Percentiles rank a stretch among this genome's conserved stretches.
These are phyloP conservation scores for Podila epigama DNA, from an alignment of 192 early-diverging fungal genomes.

Conservation along the genomic window DNA sequence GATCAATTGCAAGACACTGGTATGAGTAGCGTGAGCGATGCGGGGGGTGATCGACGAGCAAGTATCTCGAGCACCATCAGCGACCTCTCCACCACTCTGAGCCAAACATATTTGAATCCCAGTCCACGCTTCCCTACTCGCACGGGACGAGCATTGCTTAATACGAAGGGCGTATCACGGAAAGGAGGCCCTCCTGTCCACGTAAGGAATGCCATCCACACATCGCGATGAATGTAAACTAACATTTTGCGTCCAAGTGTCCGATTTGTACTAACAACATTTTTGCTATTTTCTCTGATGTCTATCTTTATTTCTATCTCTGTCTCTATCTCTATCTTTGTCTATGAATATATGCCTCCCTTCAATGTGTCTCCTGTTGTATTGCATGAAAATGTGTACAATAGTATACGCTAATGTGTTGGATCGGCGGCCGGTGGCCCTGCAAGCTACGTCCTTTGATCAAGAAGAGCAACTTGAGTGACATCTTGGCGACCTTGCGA, in stretches of 20 bases:
- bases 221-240: not conserved
- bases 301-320: not conserved
- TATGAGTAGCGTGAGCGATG: slow-evolving; percentile 14
- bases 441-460: slow-evolving; percentile 13
- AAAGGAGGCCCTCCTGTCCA: slow-evolving; percentile 21
- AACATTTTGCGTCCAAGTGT: no score
- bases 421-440: slow-evolving; percentile 22
- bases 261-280: no score
- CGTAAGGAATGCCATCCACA: not conserved
- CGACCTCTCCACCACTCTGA: slow-evolving; percentile 3
- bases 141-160: not conserved
- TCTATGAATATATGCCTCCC: no score
- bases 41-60: not conserved
- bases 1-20: slow-evolving; percentile 3
- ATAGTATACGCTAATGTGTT: slow-evolving; percentile 33
- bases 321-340: no score
- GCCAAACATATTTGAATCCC: no score
- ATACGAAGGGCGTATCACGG: not conserved
- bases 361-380: no score
- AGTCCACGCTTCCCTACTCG: not conserved
- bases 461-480: slow-evolving; percentile 5
- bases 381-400: no score
- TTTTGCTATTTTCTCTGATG: no score
- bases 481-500: slow-evolving; percentile 9
- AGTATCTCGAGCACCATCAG: slow-evolving; percentile 11